These are phyloP conservation scores for Rhodomyrtus psidioides DNA, from an alignment of 441 rosid genomes.

Conservation along the genomic window DNA sequence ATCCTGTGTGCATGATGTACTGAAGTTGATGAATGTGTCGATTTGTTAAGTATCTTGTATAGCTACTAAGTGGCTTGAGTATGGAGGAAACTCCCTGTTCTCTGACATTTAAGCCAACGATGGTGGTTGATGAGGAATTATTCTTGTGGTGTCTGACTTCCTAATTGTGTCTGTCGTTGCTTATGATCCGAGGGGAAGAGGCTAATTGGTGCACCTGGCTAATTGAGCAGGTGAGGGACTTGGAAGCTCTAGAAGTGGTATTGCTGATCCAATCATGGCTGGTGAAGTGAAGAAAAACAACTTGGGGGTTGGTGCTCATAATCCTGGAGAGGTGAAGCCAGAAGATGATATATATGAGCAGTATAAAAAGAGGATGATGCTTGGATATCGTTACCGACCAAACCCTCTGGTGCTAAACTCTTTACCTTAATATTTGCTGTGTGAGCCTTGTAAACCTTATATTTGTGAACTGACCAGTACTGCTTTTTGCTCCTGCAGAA, in stretches of 20 bases:
- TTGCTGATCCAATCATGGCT: slow-evolving; percentile 86
- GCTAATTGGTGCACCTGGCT: slow-evolving; percentile 4
- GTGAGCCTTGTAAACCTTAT: background rate
- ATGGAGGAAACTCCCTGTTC: background rate
- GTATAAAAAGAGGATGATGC: slow-evolving; percentile 99
- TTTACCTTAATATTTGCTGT: background rate
- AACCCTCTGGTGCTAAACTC: slow-evolving; percentile 69
- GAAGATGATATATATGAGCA: slow-evolving; percentile 98
- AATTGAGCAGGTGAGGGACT: slow-evolving; percentile 81
- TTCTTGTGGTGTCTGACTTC: background rate
- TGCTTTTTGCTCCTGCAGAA: slow-evolving; percentile 30
- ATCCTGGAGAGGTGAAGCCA: slow-evolving; percentile 83
- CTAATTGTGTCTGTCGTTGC: background rate
- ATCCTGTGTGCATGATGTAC: background rate
- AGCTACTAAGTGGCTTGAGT: background rate
- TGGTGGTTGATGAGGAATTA: background rate
- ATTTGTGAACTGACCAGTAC: background rate
- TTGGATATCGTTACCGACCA: slow-evolving; percentile 89
- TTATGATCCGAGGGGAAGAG: background rate
- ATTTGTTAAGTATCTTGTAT: background rate
- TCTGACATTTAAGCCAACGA: background rate
- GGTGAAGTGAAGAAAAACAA: slow-evolving; percentile 77
- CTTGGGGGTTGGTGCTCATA: slow-evolving; percentile 89
- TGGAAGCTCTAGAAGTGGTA: slow-evolving; percentile 82
- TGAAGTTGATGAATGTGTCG: background rate